Conservation (phyloP, 164 flowering plant genomes). For the Litsea cubeba region DNA sequence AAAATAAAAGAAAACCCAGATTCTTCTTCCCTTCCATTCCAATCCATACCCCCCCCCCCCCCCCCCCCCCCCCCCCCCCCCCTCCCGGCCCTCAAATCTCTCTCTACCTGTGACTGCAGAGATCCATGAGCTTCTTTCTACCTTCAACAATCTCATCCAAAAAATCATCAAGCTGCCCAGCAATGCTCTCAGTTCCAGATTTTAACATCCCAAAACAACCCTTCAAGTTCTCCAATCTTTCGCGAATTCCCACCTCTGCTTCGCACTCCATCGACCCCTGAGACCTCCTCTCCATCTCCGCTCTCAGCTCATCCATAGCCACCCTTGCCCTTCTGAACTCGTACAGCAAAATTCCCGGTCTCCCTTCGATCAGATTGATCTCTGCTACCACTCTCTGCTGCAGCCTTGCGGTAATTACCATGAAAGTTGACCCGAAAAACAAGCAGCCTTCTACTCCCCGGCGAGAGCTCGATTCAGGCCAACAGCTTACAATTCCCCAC, state of each 20-base stretch:
- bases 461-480: constrained; percentile 53
- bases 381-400: constrained; percentile 69
- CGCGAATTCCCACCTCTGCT: constrained; percentile 39
- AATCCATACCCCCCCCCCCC: too few relatives aligned
- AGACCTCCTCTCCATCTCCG: constrained; percentile 52
- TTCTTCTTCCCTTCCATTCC: constrained; percentile 4
- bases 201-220: constrained; percentile 61
- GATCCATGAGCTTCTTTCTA: constrained; percentile 82
- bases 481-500: constrained; percentile 65
- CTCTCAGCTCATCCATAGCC: constrained; percentile 71
- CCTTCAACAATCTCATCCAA: constrained; percentile 97
- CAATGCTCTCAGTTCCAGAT: constrained; percentile 62
- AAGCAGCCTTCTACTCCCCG: constrained; percentile 50
- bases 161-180: constrained; percentile 84
- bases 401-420: constrained; percentile 62
- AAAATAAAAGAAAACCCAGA: constrained; percentile 14
- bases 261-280: constrained; percentile 36
- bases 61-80: background rate
- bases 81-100: too few relatives aligned
- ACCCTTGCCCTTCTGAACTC: constrained; percentile 56
- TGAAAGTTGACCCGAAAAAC: constrained; percentile 65
- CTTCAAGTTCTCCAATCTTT: constrained; percentile 62
- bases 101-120: constrained; percentile 77
- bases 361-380: constrained; percentile 43
- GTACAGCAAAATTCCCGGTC: constrained; percentile 52